Evolutionary conservation across 371 early-diverging fungal species (phyloP).

Genomic region (Mortierella sp.): DNA sequence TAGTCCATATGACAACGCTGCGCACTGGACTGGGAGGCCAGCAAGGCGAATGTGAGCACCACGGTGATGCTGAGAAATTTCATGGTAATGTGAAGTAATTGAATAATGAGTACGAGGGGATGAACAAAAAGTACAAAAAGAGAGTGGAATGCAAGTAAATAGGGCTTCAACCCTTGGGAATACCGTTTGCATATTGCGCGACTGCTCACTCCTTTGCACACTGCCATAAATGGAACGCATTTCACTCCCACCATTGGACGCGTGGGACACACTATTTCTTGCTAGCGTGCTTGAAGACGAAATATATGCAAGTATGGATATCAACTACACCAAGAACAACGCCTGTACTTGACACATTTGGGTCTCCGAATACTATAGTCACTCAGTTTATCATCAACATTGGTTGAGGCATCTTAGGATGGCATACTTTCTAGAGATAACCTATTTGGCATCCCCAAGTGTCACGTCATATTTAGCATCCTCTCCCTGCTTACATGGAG

Average conservation of each 20-base stretch:
- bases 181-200: background rate
- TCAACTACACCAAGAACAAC: no score
- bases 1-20: slow-evolving; percentile 9
- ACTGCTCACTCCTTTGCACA: background rate
- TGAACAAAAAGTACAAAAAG: background rate
- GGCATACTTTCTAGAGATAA: no score
- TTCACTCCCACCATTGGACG: background rate
- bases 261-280: no score
- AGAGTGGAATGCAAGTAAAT: background rate
- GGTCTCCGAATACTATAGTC: no score
- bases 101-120: background rate
- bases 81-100: slow-evolving; percentile 15
- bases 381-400: no score
- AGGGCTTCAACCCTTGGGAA: background rate
- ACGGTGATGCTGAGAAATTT: slow-evolving; percentile 36
- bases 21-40: slow-evolving; percentile 26
- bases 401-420: no score
- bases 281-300: no score
- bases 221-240: slow-evolving; percentile 27
- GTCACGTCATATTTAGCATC: no score
- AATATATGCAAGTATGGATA: no score
- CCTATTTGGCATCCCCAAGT: no score
- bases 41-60: slow-evolving; percentile 26
- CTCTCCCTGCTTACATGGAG: no score
- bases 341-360: no score